Conservation (phyloP, 352 stramenopile species). For the Phytophthora ramorum region DNA sequence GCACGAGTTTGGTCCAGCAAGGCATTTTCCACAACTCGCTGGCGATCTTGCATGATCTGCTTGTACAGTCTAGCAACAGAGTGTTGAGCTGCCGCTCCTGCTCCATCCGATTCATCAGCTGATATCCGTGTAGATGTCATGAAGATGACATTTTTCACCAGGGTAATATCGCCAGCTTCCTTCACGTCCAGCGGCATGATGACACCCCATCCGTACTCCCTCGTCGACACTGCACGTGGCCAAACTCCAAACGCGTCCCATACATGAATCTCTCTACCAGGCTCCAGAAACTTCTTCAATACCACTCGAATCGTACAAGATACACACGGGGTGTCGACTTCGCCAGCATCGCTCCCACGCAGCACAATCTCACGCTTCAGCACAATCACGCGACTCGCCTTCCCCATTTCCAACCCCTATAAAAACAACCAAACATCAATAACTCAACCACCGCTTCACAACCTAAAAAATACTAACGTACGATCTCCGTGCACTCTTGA, state of each 20-base stretch:
- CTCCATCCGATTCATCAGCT: not conserved
- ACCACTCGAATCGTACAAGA: constrained; percentile 19
- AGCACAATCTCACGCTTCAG: constrained; percentile 24
- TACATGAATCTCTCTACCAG: constrained; percentile 22
- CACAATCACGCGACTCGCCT: constrained; percentile 15
- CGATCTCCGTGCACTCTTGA: constrained; percentile 11
- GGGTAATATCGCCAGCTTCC: constrained; percentile 1
- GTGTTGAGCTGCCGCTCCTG: constrained; percentile 1
- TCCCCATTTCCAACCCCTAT: constrained; percentile 9
- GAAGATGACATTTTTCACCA: constrained; percentile 21
- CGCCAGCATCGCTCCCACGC: constrained; percentile 6
- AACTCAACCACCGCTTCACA: not conserved
- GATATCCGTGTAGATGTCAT: constrained; percentile 16
- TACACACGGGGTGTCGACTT: not conserved
- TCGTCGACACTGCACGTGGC: constrained; percentile 9
- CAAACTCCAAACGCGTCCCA: constrained; percentile 24
- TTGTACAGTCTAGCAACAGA: constrained; percentile 9
- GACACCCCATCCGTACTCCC: constrained; percentile 24
- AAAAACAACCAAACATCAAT: not conserved
- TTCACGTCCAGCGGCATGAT: constrained; percentile 13
- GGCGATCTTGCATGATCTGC: constrained; percentile 20
- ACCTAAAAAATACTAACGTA: constrained; percentile 4
- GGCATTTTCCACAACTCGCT: constrained; percentile 16
- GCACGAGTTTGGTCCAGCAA: constrained; percentile 13
- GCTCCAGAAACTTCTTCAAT: constrained; percentile 26